These are phyloP conservation scores for Arachis stenosperma DNA, from an alignment of 306 rosid species.

Conservation along the genomic window DNA sequence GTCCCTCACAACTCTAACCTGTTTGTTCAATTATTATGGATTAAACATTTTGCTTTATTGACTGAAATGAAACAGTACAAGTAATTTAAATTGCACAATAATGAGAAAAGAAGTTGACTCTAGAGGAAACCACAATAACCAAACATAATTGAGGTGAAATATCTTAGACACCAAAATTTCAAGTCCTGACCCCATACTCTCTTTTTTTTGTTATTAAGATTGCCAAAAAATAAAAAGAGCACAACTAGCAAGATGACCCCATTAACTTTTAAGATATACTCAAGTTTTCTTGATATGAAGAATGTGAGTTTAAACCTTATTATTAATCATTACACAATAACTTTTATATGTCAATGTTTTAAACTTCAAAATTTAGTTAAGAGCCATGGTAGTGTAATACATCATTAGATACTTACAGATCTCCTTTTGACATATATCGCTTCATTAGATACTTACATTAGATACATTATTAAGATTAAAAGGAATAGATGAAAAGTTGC, in stretches of 20 bases:
- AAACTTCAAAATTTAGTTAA: no score
- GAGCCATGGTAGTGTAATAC: conserved; percentile 2
- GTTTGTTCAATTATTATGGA: neutral
- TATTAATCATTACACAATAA: conserved; percentile 30
- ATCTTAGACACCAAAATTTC: neutral
- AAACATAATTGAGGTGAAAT: neutral
- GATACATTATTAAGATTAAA: no score
- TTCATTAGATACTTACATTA: neutral
- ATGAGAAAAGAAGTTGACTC: neutral
- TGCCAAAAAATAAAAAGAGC: neutral
- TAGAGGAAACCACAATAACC: conserved; percentile 10
- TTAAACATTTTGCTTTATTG: neutral
- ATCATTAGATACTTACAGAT: conserved; percentile 75
- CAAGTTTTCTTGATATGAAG: neutral
- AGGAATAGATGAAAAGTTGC: neutral
- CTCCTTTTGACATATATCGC: conserved; percentile 98
- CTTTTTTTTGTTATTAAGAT: neutral
- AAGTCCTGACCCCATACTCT: neutral
- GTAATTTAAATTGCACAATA: neutral
- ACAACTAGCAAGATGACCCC: neutral
- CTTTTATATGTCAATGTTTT: conserved; percentile 1
- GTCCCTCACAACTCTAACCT: no score
- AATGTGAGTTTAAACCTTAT: conserved; percentile 13
- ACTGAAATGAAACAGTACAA: conserved; percentile 3
- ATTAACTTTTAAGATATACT: neutral